phyloP scores from a whole-genome alignment of 2,329 filamentous ascomycete species.

The Talaromyces sp. region DNA sequence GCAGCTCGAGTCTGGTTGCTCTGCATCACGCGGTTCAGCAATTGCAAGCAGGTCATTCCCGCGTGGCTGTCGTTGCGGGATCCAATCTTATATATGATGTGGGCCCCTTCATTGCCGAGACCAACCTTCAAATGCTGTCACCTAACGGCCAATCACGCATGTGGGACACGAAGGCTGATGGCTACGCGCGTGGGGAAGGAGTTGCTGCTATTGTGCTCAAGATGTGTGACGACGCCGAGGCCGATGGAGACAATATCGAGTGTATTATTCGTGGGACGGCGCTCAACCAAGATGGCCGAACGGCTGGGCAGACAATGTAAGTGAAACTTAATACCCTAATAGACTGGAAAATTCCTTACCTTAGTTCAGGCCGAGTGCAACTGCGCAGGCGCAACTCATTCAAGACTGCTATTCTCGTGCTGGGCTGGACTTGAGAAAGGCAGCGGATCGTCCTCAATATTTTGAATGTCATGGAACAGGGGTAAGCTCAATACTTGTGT shows the following conservation, averaged over 20 bases:
- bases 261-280: constrained; percentile 34
- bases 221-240: constrained; percentile 48
- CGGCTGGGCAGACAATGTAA: constrained; percentile 30
- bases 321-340: too few species aligned
- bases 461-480: too few species aligned
- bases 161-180: constrained; percentile 48
- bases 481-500: constrained; percentile 36
- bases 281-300: constrained; percentile 37
- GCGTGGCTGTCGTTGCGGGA: constrained; percentile 29
- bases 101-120: constrained; percentile 16
- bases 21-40: constrained; percentile 21
- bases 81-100: constrained; percentile 31
- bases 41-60: constrained; percentile 17
- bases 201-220: constrained; percentile 55
- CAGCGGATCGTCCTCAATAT: too few species aligned
- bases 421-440: constrained; percentile 31
- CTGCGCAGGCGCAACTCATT: constrained; percentile 44
- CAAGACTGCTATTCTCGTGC: constrained; percentile 36
- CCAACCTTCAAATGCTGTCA: constrained; percentile 44
- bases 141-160: constrained; percentile 53
- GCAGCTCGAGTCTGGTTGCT: constrained; percentile 44
- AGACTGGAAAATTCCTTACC: too few species aligned
- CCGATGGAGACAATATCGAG: constrained; percentile 47
- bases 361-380: constrained; percentile 20
- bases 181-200: constrained; percentile 56